Percentiles rank a stretch among this genome's conserved stretches.
These are phyloP conservation scores for Silene noctiflora DNA, from an alignment of 179 eudicot species.

Conservation along the genomic window DNA sequence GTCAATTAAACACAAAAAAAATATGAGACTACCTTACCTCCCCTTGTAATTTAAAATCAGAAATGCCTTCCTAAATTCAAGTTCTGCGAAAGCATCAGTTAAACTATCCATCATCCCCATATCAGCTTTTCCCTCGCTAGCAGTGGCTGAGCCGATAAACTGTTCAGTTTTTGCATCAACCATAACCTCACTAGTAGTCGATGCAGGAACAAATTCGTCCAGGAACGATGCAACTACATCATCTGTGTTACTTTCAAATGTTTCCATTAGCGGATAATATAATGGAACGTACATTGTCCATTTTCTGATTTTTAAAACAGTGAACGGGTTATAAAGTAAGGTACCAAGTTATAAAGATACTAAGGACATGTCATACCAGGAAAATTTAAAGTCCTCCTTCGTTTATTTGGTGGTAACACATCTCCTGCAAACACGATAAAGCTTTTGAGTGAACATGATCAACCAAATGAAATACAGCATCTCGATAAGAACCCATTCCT, in stretches of 20 bases:
- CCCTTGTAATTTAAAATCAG: constrained; percentile 57
- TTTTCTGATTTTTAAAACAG: constrained; percentile 2
- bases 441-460: too few relatives aligned
- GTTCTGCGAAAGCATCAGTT: constrained; percentile 39
- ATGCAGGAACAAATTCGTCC: constrained; percentile 5
- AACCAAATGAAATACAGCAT: neutral
- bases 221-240: constrained; percentile 13
- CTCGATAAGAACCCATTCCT: neutral
- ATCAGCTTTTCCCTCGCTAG: constrained; percentile 15
- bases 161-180: neutral
- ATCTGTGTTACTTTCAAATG: constrained; percentile 13
- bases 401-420: constrained; percentile 18
- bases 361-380: constrained; percentile 26
- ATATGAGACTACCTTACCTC: constrained; percentile 38
- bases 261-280: neutral
- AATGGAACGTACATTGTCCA: neutral
- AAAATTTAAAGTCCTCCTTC: constrained; percentile 24
- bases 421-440: constrained; percentile 16
- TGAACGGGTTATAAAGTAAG: neutral
- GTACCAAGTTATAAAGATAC: neutral
- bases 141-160: neutral
- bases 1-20: neutral
- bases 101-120: constrained; percentile 23
- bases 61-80: constrained; percentile 67
- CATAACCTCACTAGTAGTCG: neutral